Evolutionary conservation across 305 asterid species (phyloP), one percentile per base, ranked within the genome.

Genomic region (Solanum hybrid): DNA sequence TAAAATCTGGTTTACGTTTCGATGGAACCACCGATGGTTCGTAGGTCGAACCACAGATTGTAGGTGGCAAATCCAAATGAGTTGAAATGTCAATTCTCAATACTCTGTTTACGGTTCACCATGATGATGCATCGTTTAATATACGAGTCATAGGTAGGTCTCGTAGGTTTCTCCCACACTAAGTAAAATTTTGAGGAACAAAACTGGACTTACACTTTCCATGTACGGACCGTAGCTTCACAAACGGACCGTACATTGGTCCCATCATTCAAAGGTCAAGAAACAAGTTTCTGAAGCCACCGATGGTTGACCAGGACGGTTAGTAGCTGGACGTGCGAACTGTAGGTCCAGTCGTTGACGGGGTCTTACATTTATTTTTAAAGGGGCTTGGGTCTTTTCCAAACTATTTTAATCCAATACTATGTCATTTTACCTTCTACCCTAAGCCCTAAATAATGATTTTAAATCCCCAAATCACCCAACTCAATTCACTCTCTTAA

Each of bases 281-380:
- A 56, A 56, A 56, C 69, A 1, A 20, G 24, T 20, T 56, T 56
- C 4, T 7, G 10, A 56, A 56, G 69, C 2, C 69, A 56, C 11
- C 11, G 26, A 56, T 3, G 2, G 10, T 56, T 56, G 26, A 56
- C 26, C 4, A 56, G 69, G 26, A 56, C 1, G 11, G 69, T 20
- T 7, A 3, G 24, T 20, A 7, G 10, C 2, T 56, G 24, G 69
- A 56, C 26, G 24, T 56, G 11, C 5, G 2, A 56, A 56, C 11
- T 3, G 2, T 7, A 22, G 24, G 26, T 20, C 11, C 4, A 56
- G 0, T 2, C 2, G 4, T 56, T 1, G 2, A 20, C 0, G 11
- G 24, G 10, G 24, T 20, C 26, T 56, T 56, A 56, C 9, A 20
- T 3, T 56, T 20, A 17, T 56, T 56, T 56, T 56, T 20, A 20